Conservation (phyloP, 257 asterid species). For the Catharanthus roseus region DNA sequence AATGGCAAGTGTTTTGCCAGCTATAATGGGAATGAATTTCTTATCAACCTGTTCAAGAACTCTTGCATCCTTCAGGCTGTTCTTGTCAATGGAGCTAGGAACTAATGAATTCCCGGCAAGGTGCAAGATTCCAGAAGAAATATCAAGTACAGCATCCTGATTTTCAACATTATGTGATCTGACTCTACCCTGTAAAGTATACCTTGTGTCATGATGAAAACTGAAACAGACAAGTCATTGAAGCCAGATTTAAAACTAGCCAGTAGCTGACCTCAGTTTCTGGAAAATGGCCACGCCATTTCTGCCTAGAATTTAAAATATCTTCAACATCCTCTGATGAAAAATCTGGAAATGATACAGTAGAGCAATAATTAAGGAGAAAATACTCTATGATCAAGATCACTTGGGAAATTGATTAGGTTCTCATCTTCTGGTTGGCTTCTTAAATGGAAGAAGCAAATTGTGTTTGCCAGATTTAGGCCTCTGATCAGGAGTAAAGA, state of each 20-base stretch:
- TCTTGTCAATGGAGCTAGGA: slow-evolving; percentile 72
- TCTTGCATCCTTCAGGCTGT: slow-evolving; percentile 61
- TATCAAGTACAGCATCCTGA: slow-evolving; percentile 58
- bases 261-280: slow-evolving; percentile 43
- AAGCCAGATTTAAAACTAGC: slow-evolving; percentile 15
- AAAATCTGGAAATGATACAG: slow-evolving; percentile 32
- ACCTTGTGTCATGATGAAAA: background rate
- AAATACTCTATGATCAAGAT: background rate
- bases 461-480: background rate
- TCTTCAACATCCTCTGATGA: slow-evolving; percentile 31
- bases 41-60: slow-evolving; percentile 93
- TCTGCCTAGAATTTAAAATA: slow-evolving; percentile 33
- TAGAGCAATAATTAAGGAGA: background rate
- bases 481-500: background rate
- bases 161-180: slow-evolving; percentile 22
- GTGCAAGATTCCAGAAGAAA: slow-evolving; percentile 60
- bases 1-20: slow-evolving; percentile 64
- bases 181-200: slow-evolving; percentile 33
- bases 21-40: slow-evolving; percentile 89
- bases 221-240: slow-evolving; percentile 10
- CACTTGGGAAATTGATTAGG: background rate
- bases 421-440: background rate
- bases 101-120: slow-evolving; percentile 55
- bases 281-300: slow-evolving; percentile 45
- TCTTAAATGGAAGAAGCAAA: background rate